Evolutionary conservation across 371 early-diverging fungal species (phyloP).

Genomic region (Actinomortierella ambigua): DNA sequence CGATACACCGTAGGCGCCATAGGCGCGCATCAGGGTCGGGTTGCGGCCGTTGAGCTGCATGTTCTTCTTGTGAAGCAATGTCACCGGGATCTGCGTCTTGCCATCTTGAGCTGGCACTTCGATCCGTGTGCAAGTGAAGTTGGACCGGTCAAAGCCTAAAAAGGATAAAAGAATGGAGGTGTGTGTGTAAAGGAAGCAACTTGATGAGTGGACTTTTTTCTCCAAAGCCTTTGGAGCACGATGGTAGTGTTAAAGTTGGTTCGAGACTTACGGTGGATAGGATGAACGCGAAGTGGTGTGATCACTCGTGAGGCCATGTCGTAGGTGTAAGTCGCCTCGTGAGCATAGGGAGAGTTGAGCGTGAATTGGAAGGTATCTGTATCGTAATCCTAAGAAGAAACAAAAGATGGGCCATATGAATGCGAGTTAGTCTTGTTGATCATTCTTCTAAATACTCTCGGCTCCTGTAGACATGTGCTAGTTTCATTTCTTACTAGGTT

Average conservation of each 20-base stretch:
- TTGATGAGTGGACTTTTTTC: neutral
- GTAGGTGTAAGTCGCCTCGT: constrained; percentile 73
- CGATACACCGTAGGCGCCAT: constrained; percentile 87
- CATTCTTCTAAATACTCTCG: no score
- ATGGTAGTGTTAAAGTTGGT: no score
- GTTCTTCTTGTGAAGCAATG: constrained; percentile 65
- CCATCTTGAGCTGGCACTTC: constrained; percentile 56
- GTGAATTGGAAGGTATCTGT: constrained; percentile 72
- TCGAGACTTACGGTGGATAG: constrained; percentile 56
- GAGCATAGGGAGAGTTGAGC: constrained; percentile 69
- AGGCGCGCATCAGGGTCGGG: constrained; percentile 76
- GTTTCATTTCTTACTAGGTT: constrained; percentile 55
- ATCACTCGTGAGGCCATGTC: constrained; percentile 60
- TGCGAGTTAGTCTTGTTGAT: no score
- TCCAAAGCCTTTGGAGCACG: no score
- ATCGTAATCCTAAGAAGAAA: constrained; percentile 59
- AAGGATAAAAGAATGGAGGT: neutral
- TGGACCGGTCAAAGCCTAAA: constrained; percentile 56
- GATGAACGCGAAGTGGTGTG: constrained; percentile 52
- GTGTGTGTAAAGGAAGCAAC: neutral
- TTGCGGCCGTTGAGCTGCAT: constrained; percentile 59
- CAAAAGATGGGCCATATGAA: neutral
- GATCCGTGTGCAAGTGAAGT: constrained; percentile 58
- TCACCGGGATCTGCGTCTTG: constrained; percentile 63
- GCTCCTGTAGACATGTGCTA: no score